These are phyloP conservation scores for Tetrastigma voinierianum DNA, from an alignment of 164 flowering plant genomes.

Conservation along the genomic window DNA sequence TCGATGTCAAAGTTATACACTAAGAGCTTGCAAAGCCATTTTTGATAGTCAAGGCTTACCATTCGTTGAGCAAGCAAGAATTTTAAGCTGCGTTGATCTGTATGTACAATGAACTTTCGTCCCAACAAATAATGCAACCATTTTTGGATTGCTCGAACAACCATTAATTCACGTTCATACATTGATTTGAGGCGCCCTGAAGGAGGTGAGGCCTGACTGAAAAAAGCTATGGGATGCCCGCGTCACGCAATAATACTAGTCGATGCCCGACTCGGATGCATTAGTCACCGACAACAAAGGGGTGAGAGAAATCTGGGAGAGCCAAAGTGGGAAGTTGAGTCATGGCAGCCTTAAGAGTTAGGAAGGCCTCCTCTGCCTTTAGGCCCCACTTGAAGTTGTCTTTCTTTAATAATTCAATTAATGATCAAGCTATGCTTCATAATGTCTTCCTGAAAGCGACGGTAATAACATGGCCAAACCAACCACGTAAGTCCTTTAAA, in stretches of 20 bases:
- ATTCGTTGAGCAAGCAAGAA: background rate
- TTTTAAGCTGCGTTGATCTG: background rate
- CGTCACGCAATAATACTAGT: too few species aligned
- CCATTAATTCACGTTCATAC: background rate
- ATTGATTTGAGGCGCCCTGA: too few species aligned
- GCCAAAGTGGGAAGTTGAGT: too few species aligned
- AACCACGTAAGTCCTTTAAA: background rate
- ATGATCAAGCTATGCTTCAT: background rate
- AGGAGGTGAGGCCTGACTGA: background rate
- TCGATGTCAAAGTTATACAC: background rate
- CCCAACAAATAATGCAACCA: background rate
- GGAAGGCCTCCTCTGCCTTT: too few species aligned
- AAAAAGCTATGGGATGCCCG: background rate
- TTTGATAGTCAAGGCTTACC: background rate
- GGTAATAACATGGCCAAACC: slow-evolving; percentile 3
- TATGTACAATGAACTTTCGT: background rate
- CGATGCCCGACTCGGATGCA: too few species aligned
- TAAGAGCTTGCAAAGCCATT: background rate
- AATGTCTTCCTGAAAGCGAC: background rate
- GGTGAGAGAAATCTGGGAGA: too few species aligned
- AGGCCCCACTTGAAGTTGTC: background rate
- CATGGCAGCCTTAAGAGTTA: too few species aligned
- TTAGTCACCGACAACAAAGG: too few species aligned
- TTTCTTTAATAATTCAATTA: slow-evolving; percentile 8
- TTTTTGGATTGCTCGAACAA: background rate